Evolutionary conservation across 2,329 filamentous ascomycete species (phyloP), one percentile per base, ranked within the genome.

Genomic region (Lithohypha guttulata): DNA sequence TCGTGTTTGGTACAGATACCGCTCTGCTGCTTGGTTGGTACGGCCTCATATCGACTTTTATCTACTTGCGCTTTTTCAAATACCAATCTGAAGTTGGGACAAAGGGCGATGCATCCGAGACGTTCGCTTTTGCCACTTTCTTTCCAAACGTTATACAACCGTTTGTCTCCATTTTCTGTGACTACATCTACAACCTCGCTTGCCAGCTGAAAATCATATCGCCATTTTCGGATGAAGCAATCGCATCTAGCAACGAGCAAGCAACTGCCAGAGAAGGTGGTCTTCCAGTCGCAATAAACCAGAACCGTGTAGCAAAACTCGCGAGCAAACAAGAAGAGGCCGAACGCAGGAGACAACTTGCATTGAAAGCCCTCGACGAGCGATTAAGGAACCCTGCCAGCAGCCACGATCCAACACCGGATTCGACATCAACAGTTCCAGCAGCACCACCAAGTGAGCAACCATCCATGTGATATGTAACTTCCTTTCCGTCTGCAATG

Each of bases 31-130:
- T 95, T 44, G 77, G 84, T 37, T 68, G 83, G 59, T 80, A 81
- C 51, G 87, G 85, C 42, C 82, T 98, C 59, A 59, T 95, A 44
- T 80, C 79, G 8, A 86, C 84, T 59, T 98, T 89, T 89, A 84
- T 83, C 29, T 96, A 96, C 61, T 77, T 98, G 13, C 84, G 91
- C 50, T 98, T 96, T 69, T 95, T 84, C 69, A 93, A 94, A 64
- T 57, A 56, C 21, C 65, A 68, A 44, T 71, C 65, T n/a, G 73
- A 69, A 43, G 60, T 70, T 0, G 69, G 69, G 1, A 65, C 69
- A 2, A 65, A 80, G 48, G 91, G 91, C 46, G 91, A 98, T 59
- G 84, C 91, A 23, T 93, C 84, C 60, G 91, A 98, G 61, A 94
- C 87, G 0, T 98, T 98, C 57, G 82, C 87, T 6, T 93, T 98